Evolutionary conservation across 495 filamentous ascomycete species (phyloP), one percentile per base, ranked within the genome.

Genomic region (Bombardia bombarda): DNA sequence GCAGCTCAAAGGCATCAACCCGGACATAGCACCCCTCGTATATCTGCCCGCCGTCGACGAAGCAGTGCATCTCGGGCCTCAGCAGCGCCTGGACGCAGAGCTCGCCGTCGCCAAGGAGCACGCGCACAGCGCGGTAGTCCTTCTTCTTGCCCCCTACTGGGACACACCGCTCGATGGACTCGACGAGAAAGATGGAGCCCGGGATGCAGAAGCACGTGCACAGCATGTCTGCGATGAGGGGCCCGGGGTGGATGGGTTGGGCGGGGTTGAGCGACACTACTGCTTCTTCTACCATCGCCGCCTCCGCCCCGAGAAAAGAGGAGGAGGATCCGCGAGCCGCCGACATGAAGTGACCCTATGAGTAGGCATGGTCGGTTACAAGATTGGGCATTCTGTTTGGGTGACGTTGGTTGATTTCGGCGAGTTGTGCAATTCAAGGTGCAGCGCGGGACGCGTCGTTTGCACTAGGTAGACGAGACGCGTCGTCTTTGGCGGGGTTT

Each of bases 241-340:
- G 73, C 45, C 74, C 75, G 17, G 76, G 52, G 45, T 69, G 64
- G 35, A 78, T 65, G 41, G 47, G 47, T 3, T 40, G 25, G n/a
- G 24, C n/a, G 1, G 38, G 48, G 30, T 55, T 38, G 22, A 43
- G 41, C 19, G 55, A 50, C 25, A 46, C 42, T 9, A 49, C 33
- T 1, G 14, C 26, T 7, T 8, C 34, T 19, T 17, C 14, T 16
- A 14, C 32, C 7, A 7, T 7, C 13, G 32, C 32, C 17, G 32
- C 13, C 6, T 18, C 17, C n/a, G n/a, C n/a, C n/a, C n/a, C n/a
- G n/a, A n/a, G n/a, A n/a, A n/a, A n/a, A n/a, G n/a, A n/a, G n/a
- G n/a, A n/a, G n/a, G n/a, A n/a, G n/a, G n/a, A n/a, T n/a, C n/a
- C n/a, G n/a, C n/a, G n/a, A n/a, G n/a, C n/a, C n/a, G n/a, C n/a